Evolutionary conservation across 2,329 filamentous ascomycete species (phyloP), one percentile per base, ranked within the genome.

Genomic region (Penicillium sp.): DNA sequence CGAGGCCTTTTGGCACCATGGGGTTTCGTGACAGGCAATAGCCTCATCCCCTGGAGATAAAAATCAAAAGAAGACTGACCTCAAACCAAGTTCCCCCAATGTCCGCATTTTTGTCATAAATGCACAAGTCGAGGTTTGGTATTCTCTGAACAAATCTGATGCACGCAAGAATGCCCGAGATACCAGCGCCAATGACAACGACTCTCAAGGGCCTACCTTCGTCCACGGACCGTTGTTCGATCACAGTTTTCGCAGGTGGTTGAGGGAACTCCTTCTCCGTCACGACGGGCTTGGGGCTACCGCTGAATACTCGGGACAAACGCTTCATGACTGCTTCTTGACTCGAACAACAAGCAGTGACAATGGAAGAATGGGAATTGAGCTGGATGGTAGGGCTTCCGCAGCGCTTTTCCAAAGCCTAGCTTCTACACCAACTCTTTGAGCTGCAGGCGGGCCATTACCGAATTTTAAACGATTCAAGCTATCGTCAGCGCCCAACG

Each of bases 91-190:
- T 75, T 4, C 73, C 73, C 42, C 73, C 73, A 35, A 75, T 60
- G 55, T 72, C 72, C 2, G 61, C 43, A n/a, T 75, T 75, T 54
- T 73, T 75, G 41, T 75, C 73, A 55, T 75, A 76, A 2, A 76
- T 63, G 31, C 66, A 68, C 0, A 76, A 60, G 10, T 76, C 69
- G n/a, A 76, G 31, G 28, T 78, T 77, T 10, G 71, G 66, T 31
- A 77, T 71, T 25, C 73, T 69, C 56, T 76, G 75, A 2, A 68
- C 67, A n/a, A 78, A 70, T 22, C 75, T 68, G 47, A 78, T 74
- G 14, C 72, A 75, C 6, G 73, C 65, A 15, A 78, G 63, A 22
- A 78, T 76, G 4, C 77, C 76, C 5, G 75, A 76, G 7, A 78
- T 71, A 0, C 76, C 76, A 5, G 74, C 74, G 6, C 76, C 76